Conservation (phyloP, 768 basidiomycete species). For the Phylloporus arenicola region DNA sequence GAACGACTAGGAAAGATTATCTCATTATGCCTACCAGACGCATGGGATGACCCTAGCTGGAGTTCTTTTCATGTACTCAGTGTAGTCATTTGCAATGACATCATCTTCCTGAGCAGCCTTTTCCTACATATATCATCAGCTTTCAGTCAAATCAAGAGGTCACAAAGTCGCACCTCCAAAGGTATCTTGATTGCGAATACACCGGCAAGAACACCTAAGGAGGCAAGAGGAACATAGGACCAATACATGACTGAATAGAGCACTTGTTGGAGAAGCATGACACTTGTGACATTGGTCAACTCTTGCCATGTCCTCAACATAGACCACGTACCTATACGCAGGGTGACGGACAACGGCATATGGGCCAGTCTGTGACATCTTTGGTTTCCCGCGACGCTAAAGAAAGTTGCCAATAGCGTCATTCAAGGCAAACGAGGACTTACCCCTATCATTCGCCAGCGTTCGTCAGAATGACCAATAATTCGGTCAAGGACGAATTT, state of each 20-base stretch:
- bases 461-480: conserved; percentile 21
- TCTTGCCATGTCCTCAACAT: background rate
- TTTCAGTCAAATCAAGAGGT: background rate
- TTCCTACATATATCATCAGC: conserved; percentile 21
- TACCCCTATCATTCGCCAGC: conserved; percentile 32
- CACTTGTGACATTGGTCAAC: conserved; percentile 7
- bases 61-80: conserved; percentile 26
- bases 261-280: conserved; percentile 23
- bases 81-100: conserved; percentile 22
- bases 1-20: background rate
- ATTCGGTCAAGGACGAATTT: conserved; percentile 10
- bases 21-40: conserved; percentile 21
- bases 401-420: background rate
- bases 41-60: conserved; percentile 28
- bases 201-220: conserved; percentile 17
- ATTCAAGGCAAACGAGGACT: background rate
- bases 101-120: conserved; percentile 24
- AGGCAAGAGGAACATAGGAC: conserved; percentile 33
- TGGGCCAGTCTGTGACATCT: conserved; percentile 27
- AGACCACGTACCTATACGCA: conserved; percentile 26
- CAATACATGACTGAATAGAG: conserved; percentile 27
- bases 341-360: conserved; percentile 37
- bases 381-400: conserved; percentile 29
- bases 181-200: conserved; percentile 32
- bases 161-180: conserved; percentile 24